Evolutionary conservation across 2,329 filamentous ascomycete species (phyloP).

Genomic region (Microsporum audouinii): DNA sequence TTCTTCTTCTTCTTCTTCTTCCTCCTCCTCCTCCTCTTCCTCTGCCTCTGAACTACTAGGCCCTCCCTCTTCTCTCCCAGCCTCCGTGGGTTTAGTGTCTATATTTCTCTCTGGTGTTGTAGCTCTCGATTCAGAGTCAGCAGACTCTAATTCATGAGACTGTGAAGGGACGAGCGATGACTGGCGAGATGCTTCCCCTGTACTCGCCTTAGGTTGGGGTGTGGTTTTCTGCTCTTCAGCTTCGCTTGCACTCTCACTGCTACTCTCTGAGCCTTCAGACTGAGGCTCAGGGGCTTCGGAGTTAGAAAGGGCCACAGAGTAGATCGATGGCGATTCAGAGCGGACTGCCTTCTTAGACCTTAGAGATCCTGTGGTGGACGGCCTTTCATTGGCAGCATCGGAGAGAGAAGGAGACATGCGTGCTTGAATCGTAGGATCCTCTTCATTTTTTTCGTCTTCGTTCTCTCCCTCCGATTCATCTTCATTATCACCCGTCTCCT

Average conservation of each 20-base stretch:
- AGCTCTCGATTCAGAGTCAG: neutral
- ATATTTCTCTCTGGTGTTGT: neutral
- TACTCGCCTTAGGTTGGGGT: neutral
- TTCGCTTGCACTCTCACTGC: neutral
- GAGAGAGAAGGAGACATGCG: neutral
- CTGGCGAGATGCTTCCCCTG: neutral
- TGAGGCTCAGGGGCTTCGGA: neutral
- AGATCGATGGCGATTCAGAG: neutral
- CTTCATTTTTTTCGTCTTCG: neutral
- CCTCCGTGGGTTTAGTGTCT: neutral
- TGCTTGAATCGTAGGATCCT: neutral
- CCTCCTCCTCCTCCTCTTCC: neutral
- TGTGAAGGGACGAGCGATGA: neutral
- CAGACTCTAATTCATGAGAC: neutral
- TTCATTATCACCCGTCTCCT: neutral
- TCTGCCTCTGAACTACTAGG: neutral
- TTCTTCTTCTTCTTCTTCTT: neutral
- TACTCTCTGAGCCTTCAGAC: neutral
- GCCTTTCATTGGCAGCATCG: neutral
- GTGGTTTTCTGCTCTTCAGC: neutral
- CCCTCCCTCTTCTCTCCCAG: too few relatives aligned
- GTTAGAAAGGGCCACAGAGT: neutral
- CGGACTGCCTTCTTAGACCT: neutral
- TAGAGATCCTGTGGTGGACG: neutral
- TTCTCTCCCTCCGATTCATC: neutral